Evolutionary conservation across 2,329 filamentous ascomycete species (phyloP), one percentile per base, ranked within the genome.

Genomic region (Didymella segeticola): DNA sequence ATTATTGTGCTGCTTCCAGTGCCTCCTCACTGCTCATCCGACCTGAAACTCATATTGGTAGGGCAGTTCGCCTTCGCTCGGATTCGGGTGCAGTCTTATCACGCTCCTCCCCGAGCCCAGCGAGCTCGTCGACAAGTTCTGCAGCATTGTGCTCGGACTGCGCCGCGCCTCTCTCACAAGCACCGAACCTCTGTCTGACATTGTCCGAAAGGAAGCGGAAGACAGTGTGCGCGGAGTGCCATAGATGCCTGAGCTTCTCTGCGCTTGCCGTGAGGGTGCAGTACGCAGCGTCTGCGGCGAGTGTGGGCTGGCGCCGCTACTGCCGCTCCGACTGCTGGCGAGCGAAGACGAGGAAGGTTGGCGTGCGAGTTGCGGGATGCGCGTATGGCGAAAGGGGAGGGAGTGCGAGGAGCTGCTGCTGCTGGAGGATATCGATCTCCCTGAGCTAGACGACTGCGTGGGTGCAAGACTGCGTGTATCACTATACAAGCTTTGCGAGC

Each of bases 381-480:
- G 34, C 10, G 34, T 19, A 10, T 15, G 68, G 53, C 69, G 71
- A 10, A 61, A 60, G 2, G 67, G 56, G 3, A 62, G 57, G 2
- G 68, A 71, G 8, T 57, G 57, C 26, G 63, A 68, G 22, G 66
- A 68, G 37, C 25, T 54, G 46, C 50, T 63, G 22, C 52, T 59
- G 30, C 46, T 41, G 3, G 50, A 49, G 3, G 50, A 49, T 15
- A 42, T 36, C 5, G 47, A 56, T 23, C 17, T 34, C 45, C 55
- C 56, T 2, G 55, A 54, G 26, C 46, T 48, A 14, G 59, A 62
- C 1, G 66, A 68, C 36, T 66, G 64, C 5, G 71, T 73, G 5
- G 69, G 65, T 12, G 71, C 68, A 7, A 75, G 67, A 51, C 70
- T 74, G 38, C 62, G 64, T 1, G 61, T 69, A 6, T 76, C 73